Evolutionary conservation across 2,329 filamentous ascomycete genomes (phyloP).

Genomic region (Fusarium nematophilum): DNA sequence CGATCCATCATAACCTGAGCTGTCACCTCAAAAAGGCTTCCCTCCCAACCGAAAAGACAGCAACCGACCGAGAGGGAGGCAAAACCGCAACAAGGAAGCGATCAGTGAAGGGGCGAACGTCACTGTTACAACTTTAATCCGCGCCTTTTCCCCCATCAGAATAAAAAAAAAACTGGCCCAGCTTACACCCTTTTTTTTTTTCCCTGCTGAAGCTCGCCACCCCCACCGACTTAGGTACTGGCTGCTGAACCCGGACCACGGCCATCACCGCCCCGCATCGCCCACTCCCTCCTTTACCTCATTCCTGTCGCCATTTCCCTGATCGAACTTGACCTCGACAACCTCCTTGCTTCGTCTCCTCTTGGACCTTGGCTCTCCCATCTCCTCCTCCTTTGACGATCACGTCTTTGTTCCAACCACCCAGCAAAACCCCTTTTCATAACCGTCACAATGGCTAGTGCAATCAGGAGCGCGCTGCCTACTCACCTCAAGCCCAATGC

Average conservation of each 20-base stretch:
- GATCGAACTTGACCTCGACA: conserved; percentile 29
- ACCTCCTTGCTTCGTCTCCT: conserved; percentile 23
- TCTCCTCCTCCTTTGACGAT: conserved; percentile 14
- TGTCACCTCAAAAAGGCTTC: background rate
- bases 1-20: conserved; percentile 5
- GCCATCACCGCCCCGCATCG: conserved; percentile 40
- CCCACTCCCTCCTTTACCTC: conserved; percentile 31
- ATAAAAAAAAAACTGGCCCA: too few species aligned
- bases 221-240: conserved; percentile 31
- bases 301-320: conserved; percentile 31
- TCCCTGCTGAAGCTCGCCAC: conserved; percentile 34
- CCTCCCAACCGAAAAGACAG: background rate
- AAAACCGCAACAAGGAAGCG: background rate
- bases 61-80: background rate
- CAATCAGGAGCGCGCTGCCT: conserved; percentile 80
- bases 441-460: conserved; percentile 71
- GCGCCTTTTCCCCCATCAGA: background rate
- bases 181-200: conserved; percentile 15
- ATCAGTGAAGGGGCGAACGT: conserved; percentile 12
- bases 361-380: background rate
- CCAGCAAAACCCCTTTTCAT: conserved; percentile 15
- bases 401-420: conserved; percentile 5
- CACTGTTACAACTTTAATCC: conserved; percentile 21
- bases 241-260: conserved; percentile 16
- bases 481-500: conserved; percentile 80